A percentile compares a stretch with the other conserved stretches of the same genome.
phyloP scores from a whole-genome alignment of 345 rosid genomes.

The Murraya paniculata region DNA sequence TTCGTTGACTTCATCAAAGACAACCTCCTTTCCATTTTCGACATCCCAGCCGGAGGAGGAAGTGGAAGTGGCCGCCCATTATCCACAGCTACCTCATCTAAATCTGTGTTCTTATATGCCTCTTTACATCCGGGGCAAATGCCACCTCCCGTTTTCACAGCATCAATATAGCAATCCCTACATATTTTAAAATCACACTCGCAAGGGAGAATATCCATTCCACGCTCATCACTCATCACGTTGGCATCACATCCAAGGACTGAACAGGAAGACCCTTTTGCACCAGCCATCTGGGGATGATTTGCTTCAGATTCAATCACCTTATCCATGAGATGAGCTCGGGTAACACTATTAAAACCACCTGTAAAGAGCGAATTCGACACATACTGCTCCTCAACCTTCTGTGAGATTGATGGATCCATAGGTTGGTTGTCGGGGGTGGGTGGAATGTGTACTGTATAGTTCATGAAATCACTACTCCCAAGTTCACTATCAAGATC shows the following conservation, averaged over 20 bases:
- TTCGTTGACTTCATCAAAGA: conserved; percentile 91
- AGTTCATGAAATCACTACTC: conserved; percentile 66
- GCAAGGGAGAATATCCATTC: conserved; percentile 85
- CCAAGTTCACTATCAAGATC: conserved; percentile 93
- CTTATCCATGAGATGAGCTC: conserved; percentile 97
- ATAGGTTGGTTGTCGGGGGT: conserved; percentile 96
- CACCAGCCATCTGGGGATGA: conserved; percentile 99
- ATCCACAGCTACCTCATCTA: conserved; percentile 55
- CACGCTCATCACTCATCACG: conserved; percentile 93
- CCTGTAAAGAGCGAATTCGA: conserved; percentile 93
- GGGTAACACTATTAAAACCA: conserved; percentile 79
- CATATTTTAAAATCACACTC: conserved; percentile 97
- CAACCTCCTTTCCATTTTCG: conserved; percentile 91
- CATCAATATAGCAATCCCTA: conserved; percentile 89
- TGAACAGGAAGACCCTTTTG: conserved; percentile 87
- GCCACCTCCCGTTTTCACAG: conserved; percentile 79
- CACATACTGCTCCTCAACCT: conserved; percentile 96
- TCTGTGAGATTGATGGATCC: conserved; percentile 90
- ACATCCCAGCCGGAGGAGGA: conserved; percentile 50
- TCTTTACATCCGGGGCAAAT: conserved; percentile 94
- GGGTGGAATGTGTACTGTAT: conserved; percentile 89
- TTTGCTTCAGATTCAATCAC: conserved; percentile 84
- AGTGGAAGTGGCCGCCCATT: conserved; percentile 65
- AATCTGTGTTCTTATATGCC: conserved; percentile 75
- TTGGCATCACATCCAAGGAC: conserved; percentile 93